These are phyloP conservation scores for Penicillium italicum DNA, from an alignment of 2,329 filamentous ascomycete species.

Conservation along the genomic window DNA sequence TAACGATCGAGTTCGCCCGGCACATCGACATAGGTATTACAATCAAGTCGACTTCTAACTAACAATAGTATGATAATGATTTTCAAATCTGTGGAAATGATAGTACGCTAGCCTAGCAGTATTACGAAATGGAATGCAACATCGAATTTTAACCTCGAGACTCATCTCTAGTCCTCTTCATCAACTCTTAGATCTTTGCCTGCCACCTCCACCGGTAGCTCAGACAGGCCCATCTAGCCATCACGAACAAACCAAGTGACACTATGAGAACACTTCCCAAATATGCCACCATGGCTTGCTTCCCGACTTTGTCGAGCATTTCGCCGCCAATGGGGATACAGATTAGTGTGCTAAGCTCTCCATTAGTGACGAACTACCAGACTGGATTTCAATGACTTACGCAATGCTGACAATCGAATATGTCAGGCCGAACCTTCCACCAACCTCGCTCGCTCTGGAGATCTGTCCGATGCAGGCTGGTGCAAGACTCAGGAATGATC, in stretches of 20 bases:
- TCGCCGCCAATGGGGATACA: slow-evolving; percentile 49
- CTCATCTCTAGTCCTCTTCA: not conserved
- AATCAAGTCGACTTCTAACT: not conserved
- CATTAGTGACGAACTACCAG: not conserved
- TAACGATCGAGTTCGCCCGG: not conserved
- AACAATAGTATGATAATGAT: not conserved
- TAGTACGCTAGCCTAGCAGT: not conserved
- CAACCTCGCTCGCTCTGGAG: slow-evolving; percentile 48
- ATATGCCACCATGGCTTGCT: slow-evolving; percentile 46
- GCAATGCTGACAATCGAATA: slow-evolving; percentile 50
- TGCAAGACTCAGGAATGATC: slow-evolving; percentile 47
- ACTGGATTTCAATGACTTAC: slow-evolving; percentile 20
- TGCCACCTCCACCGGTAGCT: slow-evolving; percentile 40
- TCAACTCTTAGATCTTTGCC: slow-evolving; percentile 29
- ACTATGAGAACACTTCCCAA: slow-evolving; percentile 44
- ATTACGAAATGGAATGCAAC: not conserved
- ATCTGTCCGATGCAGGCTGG: slow-evolving; percentile 49
- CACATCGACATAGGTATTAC: not conserved
- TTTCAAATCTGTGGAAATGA: not conserved
- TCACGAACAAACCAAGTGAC: slow-evolving; percentile 32
- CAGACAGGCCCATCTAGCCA: slow-evolving; percentile 40
- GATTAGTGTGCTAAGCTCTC: slow-evolving; percentile 38
- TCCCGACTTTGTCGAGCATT: slow-evolving; percentile 48
- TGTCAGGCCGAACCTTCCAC: slow-evolving; percentile 48
- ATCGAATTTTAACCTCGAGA: not conserved